Base-by-base conservation (phyloP, 176 grass and related monocot genomes). In the Miscanthus lutarioriparius region DNA sequence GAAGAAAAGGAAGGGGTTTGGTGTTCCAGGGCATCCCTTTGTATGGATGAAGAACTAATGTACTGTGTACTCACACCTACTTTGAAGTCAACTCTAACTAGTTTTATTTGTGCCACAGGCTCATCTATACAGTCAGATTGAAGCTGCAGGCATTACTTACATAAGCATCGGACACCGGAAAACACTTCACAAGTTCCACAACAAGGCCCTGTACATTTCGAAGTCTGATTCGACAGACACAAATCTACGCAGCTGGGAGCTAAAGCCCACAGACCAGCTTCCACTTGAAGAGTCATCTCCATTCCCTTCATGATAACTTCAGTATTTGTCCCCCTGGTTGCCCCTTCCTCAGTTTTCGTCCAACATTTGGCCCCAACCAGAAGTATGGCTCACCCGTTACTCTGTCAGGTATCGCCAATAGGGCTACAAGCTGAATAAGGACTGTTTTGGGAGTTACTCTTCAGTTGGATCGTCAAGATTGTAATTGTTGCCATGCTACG, bases 81-180 rank as follows among this genome's bases (percentile, higher is more conserved):
- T 48, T 43, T 10, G 4, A 28, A 26, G 41, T 73, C 76, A 41
- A 67, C 33, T 85, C 58, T 88, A 49, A 88, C 10, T 32, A 48
- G 11, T 41, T 64, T 83, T 38, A 6, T 38, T 53, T 76, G 54
- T 64, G 79, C 3, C 17, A 70, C 89, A 99, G 93, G 64, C 72
- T 84, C 96, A 87, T 92, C 80, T 99, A 49, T 99, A 98, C 64
- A 85, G 89, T 61, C 89, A 95, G 88, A 94, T 98, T 85, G 89
- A 91, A 89, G 88, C 91, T 87, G 93, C 93, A 36, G 96, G 93
- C 48, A 94, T 98, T 76, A 98, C 96, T 36, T 98, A 94, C 80
- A 77, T 98, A 64, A 98, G 96, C 73, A 85, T 98, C 19, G 96
- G 93, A 26, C 96, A 96, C 89, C 83, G 96, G 28, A 95, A 53